Evolutionary conservation across 1,284 basidiomycete species (phyloP), one percentile per base, ranked within the genome.

Genomic region (Sporisorium scitamineum): DNA sequence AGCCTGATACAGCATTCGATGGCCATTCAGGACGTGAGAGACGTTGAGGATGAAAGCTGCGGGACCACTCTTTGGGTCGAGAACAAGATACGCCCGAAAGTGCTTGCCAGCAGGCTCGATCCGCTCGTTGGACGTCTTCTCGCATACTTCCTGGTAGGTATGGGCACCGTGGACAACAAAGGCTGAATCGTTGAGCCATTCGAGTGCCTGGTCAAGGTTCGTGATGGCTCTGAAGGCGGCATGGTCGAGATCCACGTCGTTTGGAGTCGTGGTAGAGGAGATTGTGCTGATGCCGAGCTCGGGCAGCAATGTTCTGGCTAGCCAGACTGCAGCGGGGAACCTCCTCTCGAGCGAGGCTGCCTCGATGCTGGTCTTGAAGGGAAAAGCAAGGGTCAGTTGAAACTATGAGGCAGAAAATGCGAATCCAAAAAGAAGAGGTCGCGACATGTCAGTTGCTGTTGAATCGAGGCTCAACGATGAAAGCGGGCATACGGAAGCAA

Each of bases 61-160:
- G 1, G 42, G 42, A 18, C 42, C 42, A 7, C 24, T 26, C 20
- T 26, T 45, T 11, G 42, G 42, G 24, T 45, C 11, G 42, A 45
- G 42, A 26, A 45, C 42, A 11, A 45, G 42, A 45, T 45, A 45
- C 10, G 42, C 42, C 1, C 42, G 42, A 11, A 26, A 45, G 14
- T 45, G 42, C 42, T 45, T 24, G 42, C 42, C 42, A 26, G 22
- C 42, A 10, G 42, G 42, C 42, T 45, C 42, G 42, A 45, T 45
- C 13, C 42, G 42, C 26, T 45, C 22, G 42, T 45, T 45, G 11
- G 42, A 45, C 22, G 42, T 45, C 5, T 6, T 24, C 3, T 45
- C 22, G 42, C 42, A 45, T 14, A 45, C 22, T 24, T 45, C 42
- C 18, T 45, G 42, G 22, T 11, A 45, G 42, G 20, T 10, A 10